Percentiles rank a stretch among this genome's conserved stretches.
phyloP scores from a whole-genome alignment of 805 yeast species.

The Ogataea haglerorum region DNA sequence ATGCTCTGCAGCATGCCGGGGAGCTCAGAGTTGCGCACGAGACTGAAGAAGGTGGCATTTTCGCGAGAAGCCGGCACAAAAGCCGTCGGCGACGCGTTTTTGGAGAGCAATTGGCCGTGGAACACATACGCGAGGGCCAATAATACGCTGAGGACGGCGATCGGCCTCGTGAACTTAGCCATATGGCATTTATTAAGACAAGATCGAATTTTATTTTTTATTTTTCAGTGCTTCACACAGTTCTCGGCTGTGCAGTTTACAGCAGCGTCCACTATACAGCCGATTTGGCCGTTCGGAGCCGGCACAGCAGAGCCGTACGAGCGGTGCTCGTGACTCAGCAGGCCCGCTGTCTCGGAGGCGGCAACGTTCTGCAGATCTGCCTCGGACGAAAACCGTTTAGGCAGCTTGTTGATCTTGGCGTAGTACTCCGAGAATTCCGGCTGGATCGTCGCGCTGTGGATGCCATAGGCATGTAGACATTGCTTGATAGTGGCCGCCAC shows the following conservation, averaged over 20 bases:
- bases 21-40: constrained; percentile 64
- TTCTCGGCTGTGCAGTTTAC: constrained; percentile 47
- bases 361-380: constrained; percentile 9
- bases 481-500: constrained; percentile 74
- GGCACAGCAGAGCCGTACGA: constrained; percentile 30
- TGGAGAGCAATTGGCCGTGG: background rate
- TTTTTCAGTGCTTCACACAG: constrained; percentile 29
- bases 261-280: constrained; percentile 51
- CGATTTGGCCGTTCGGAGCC: constrained; percentile 27
- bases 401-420: constrained; percentile 28
- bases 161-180: background rate
- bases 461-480: constrained; percentile 77
- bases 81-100: constrained; percentile 1
- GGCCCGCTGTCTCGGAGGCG: constrained; percentile 11
- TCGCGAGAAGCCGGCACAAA: constrained; percentile 25
- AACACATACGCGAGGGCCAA: background rate
- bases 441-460: constrained; percentile 92
- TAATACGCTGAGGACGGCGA: background rate
- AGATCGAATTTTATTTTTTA: background rate
- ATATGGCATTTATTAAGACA: background rate
- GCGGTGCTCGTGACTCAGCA: constrained; percentile 30
- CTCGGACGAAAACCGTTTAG: constrained; percentile 28
- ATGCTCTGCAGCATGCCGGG: constrained; percentile 52
- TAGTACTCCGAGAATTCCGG: constrained; percentile 69
- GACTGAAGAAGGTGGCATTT: constrained; percentile 63